Evolutionary conservation across 768 basidiomycete species (phyloP).

Genomic region (Rhizopogon rudus): DNA sequence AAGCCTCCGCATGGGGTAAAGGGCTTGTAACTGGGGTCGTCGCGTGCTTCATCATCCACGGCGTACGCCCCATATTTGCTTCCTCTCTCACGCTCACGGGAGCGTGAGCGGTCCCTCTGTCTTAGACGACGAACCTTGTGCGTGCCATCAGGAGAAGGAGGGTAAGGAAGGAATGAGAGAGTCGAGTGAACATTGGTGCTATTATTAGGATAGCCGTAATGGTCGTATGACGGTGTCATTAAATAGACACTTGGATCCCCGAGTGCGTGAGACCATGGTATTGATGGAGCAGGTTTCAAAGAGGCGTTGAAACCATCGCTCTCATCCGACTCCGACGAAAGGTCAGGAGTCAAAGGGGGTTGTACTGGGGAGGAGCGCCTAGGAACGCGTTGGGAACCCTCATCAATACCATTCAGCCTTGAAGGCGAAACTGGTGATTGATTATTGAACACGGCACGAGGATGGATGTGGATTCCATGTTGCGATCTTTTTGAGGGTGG

Average conservation of each 20-base stretch:
- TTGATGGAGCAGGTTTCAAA: constrained; percentile 17
- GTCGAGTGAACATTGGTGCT: neutral
- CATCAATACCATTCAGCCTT: constrained; percentile 1
- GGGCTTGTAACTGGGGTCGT: constrained; percentile 5
- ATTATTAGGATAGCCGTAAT: constrained; percentile 4
- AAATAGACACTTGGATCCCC: constrained; percentile 6
- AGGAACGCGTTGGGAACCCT: constrained; percentile 10
- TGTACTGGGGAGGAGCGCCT: constrained; percentile 18
- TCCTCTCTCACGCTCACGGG: constrained; percentile 7
- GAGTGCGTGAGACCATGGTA: constrained; percentile 10
- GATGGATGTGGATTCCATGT: constrained; percentile 40
- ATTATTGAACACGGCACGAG: constrained; percentile 30
- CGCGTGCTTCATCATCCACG: constrained; percentile 6
- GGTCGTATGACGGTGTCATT: neutral
- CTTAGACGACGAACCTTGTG: constrained; percentile 10
- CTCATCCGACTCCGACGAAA: constrained; percentile 61
- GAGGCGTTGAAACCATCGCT: constrained; percentile 41
- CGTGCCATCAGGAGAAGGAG: constrained; percentile 2
- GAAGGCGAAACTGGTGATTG: neutral
- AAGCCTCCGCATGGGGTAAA: constrained; percentile 1
- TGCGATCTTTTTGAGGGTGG: constrained; percentile 13
- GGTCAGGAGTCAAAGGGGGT: constrained; percentile 55
- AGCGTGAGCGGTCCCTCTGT: constrained; percentile 10
- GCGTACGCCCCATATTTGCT: constrained; percentile 1
- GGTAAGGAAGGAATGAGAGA: constrained; percentile 6